These are phyloP conservation scores for Auriscalpium vulgare DNA, from an alignment of 768 basidiomycete species.

Conservation along the genomic window DNA sequence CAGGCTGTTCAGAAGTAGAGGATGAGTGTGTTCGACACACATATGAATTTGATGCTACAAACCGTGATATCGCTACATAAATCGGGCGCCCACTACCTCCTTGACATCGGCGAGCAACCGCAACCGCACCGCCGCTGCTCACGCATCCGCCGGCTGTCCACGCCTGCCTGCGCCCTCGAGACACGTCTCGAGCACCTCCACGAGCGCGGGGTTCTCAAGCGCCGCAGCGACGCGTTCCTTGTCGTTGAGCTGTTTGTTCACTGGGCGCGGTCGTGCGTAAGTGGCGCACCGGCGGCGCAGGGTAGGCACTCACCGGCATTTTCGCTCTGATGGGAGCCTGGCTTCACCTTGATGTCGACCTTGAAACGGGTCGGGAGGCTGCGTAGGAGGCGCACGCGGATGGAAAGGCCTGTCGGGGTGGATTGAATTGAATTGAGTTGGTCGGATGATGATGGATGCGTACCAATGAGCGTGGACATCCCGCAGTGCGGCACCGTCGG, in stretches of 20 bases:
- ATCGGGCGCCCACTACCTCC: not conserved
- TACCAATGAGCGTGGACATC: conserved; percentile 94
- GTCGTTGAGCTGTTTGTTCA: conserved; percentile 98
- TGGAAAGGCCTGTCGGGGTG: conserved; percentile 67
- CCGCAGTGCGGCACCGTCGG: conserved; percentile 97
- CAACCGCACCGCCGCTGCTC: too few relatives aligned
- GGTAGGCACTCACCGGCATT: conserved; percentile 52
- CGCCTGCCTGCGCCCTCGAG: conserved; percentile 26
- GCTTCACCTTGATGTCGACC: conserved; percentile 86
- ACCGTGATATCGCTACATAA: not conserved
- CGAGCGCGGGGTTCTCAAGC: conserved; percentile 80
- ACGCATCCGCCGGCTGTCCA: not conserved
- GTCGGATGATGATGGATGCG: conserved; percentile 17
- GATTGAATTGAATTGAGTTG: not conserved
- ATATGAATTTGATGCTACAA: too few relatives aligned
- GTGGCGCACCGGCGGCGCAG: not conserved
- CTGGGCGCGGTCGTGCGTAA: conserved; percentile 33
- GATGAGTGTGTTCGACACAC: too few relatives aligned
- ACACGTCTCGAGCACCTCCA: conserved; percentile 83
- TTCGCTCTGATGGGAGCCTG: conserved; percentile 95
- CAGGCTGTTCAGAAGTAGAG: too few relatives aligned
- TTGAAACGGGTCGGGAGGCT: conserved; percentile 91
- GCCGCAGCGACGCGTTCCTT: conserved; percentile 98
- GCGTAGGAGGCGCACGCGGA: conserved; percentile 83
- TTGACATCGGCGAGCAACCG: too few relatives aligned